These are phyloP conservation scores for Rhodomyrtus psidioides DNA, from an alignment of 441 rosid genomes.

Conservation along the genomic window DNA sequence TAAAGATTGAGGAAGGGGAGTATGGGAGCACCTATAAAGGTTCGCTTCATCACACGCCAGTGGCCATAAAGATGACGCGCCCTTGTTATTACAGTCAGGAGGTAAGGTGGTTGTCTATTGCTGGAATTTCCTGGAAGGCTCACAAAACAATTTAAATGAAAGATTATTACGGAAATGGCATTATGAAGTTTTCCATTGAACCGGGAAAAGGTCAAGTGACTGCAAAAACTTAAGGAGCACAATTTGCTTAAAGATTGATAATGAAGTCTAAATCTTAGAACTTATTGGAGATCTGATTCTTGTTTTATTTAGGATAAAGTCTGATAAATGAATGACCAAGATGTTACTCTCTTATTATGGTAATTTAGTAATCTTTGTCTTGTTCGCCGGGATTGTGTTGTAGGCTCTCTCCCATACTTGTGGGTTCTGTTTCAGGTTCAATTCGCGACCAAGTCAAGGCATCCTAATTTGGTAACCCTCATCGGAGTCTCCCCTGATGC, in stretches of 20 bases:
- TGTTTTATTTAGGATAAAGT: not conserved
- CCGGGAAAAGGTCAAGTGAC: not conserved
- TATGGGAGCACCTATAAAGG: constrained; percentile 3
- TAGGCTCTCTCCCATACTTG: not conserved
- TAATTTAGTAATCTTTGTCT: not conserved
- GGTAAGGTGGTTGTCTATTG: not conserved
- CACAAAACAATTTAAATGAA: not conserved
- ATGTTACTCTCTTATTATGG: not conserved
- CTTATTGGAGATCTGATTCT: not conserved
- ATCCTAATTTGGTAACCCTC: constrained; percentile 7
- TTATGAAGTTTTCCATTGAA: not conserved
- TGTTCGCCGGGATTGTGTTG: not conserved
- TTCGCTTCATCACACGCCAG: not conserved
- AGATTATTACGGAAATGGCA: not conserved
- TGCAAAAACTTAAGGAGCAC: not conserved
- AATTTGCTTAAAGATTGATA: not conserved
- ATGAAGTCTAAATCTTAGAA: not conserved
- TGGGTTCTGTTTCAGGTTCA: not conserved
- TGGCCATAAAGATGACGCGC: constrained; percentile 2
- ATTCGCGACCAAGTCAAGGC: not conserved
- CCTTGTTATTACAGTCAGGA: not conserved
- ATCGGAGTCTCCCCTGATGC: constrained; percentile 1
- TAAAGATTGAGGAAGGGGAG: constrained; percentile 5
- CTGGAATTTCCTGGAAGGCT: not conserved
- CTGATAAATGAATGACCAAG: not conserved